Percentiles rank a stretch among this genome's conserved stretches.
phyloP scores from a whole-genome alignment of 202 grass and related monocot species.

The Panicum hallii region DNA sequence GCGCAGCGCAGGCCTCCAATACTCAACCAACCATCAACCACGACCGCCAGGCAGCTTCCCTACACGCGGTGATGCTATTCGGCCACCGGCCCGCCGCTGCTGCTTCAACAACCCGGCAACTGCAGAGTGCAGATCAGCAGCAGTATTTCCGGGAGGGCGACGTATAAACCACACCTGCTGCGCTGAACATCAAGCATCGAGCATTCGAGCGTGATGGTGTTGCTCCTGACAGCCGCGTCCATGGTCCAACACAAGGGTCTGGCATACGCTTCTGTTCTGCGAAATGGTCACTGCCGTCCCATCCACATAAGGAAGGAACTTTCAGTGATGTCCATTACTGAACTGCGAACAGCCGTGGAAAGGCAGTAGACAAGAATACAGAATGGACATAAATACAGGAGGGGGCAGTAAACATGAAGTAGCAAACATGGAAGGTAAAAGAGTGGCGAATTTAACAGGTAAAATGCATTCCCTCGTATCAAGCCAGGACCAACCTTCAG shows the following conservation, averaged over 20 bases:
- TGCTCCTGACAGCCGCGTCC: background rate
- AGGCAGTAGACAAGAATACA: background rate
- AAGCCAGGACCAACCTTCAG: background rate
- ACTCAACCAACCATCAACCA: background rate
- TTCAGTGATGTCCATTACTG: background rate
- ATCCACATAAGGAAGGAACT: background rate
- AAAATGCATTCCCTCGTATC: background rate
- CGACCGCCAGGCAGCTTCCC: background rate
- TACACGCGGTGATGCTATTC: background rate
- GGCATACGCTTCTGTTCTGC: background rate
- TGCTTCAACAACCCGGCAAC: background rate
- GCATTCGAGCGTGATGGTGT: background rate
- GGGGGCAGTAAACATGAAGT: background rate
- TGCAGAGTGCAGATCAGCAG: background rate
- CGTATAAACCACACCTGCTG: background rate
- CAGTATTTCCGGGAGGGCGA: background rate
- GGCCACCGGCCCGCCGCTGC: background rate
- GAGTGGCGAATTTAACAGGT: background rate
- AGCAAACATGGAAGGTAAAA: background rate
- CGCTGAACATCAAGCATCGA: background rate
- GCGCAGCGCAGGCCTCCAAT: background rate
- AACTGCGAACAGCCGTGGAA: background rate
- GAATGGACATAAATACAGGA: background rate
- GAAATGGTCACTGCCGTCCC: background rate
- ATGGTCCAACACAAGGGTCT: background rate